Conservation (phyloP, 257 asterid species). For the Ilex asprella region DNA sequence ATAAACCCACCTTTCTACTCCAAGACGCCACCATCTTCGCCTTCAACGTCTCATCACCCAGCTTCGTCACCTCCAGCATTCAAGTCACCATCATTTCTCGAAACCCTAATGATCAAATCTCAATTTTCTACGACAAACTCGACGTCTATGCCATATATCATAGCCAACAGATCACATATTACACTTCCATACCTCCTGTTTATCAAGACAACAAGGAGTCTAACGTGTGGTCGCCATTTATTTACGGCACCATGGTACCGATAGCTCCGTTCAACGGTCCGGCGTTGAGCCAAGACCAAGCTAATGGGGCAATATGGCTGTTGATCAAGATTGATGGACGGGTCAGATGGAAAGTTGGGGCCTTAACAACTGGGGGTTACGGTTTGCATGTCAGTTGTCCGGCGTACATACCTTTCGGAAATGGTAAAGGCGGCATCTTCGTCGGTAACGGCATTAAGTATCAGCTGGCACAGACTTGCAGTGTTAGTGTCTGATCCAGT, state of each 20-base stretch:
- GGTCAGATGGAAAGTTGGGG: constrained; percentile 66
- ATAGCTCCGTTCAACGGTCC: constrained; percentile 77
- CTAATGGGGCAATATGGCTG: constrained; percentile 46
- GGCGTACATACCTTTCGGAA: constrained; percentile 55
- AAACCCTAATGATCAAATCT: constrained; percentile 62
- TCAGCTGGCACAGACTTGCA: constrained; percentile 55
- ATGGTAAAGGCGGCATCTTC: constrained; percentile 24
- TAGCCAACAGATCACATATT: constrained; percentile 72
- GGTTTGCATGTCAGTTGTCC: constrained; percentile 25
- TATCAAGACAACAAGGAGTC: constrained; percentile 78
- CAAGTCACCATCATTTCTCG: constrained; percentile 78
- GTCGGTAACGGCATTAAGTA: constrained; percentile 60
- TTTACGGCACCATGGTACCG: constrained; percentile 57
- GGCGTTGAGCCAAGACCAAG: constrained; percentile 40
- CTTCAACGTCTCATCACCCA: constrained; percentile 72
- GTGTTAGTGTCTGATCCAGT: constrained; percentile 46
- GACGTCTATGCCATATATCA: constrained; percentile 50
- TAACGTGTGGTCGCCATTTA: constrained; percentile 81
- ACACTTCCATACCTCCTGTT: constrained; percentile 55
- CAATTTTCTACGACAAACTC: constrained; percentile 58
- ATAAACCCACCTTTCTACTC: constrained; percentile 70
- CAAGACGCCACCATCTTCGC: constrained; percentile 89
- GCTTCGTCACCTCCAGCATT: constrained; percentile 63
- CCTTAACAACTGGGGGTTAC: constrained; percentile 51
- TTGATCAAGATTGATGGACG: constrained; percentile 57